Percentiles rank a stretch among this genome's conserved stretches.
phyloP scores from a whole-genome alignment of 73 alveolate species.

The Diophrys sp. region DNA sequence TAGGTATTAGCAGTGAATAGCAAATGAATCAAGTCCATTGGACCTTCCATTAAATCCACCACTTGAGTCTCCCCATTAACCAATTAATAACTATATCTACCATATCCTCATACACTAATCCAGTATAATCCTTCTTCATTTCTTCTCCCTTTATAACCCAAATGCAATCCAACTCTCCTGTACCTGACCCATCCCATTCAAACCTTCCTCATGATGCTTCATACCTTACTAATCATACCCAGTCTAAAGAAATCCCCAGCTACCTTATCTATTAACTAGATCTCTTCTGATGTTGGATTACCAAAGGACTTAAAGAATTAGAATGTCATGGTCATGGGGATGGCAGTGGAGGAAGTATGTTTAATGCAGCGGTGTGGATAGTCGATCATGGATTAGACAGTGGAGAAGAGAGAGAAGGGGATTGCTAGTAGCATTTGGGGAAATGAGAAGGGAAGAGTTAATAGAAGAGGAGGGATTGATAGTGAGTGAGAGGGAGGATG shows the following conservation, averaged over 20 bases:
- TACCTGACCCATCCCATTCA: too few species aligned
- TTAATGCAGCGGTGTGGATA: slow-evolving; percentile 63
- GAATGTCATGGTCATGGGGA: slow-evolving; percentile 56
- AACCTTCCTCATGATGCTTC: too few species aligned
- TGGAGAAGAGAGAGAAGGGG: slow-evolving; percentile 9
- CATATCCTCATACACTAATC: too few species aligned
- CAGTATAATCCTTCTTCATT: too few species aligned
- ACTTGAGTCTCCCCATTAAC: slow-evolving; percentile 19
- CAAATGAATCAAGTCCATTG: slow-evolving; percentile 49
- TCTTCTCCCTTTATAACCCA: too few species aligned
- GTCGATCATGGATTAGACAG: slow-evolving; percentile 42
- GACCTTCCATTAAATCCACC: slow-evolving; percentile 23
- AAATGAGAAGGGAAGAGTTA: neutral
- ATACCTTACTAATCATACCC: too few species aligned
- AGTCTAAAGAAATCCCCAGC: too few species aligned
- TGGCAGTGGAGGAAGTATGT: slow-evolving; percentile 52
- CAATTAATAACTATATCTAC: slow-evolving; percentile 14
- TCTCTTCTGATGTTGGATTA: too few species aligned
- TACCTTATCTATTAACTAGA: too few species aligned
- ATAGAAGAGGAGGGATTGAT: slow-evolving; percentile 21
- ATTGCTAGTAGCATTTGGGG: slow-evolving; percentile 28
- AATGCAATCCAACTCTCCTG: too few species aligned
- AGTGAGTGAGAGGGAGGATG: neutral
- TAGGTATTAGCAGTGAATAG: slow-evolving; percentile 45
- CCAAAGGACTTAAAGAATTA: too few species aligned